Evolutionary conservation across 176 grass and related monocot genomes (phyloP), one percentile per base, ranked within the genome.

Genomic region (Cenchrus purpureus): DNA sequence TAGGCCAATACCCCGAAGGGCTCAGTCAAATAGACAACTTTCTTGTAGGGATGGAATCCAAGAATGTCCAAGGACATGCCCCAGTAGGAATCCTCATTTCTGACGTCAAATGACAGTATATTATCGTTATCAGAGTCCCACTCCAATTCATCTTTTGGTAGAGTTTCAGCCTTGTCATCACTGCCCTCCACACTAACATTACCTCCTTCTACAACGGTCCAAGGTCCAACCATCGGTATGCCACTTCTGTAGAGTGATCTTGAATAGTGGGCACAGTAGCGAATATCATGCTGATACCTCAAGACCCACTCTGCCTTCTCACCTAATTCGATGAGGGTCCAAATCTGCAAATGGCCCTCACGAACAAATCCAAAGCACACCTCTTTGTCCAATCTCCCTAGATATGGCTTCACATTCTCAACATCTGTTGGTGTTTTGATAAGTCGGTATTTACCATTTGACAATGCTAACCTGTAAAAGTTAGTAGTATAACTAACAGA

Each of bases 71-170:
- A 28, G n/a, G 1, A 7, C 3, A 40, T 40, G 4, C 1, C 0
- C 8, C 1, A 0, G 11, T 20, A 0, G 13, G 43, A 8, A 0
- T 43, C 49, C 7, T 29, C 7, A 11, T 12, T 46, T 29, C n/a
- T 48, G 66, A 14, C 14, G 19, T 76, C 17, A 66, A 29, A 1
- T 28, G 60, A 19, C 44, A 76, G 12, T 7, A 66, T 54, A 66
- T 76, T 60, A 67, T 75, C 82, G 29, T 66, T 55, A 5, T 76
- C 72, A 17, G 82, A 84, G 20, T 84, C 61, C 71, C 82, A 84
- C 20, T 76, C 71, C 8, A 19, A 66, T 2, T 17, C 17, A 8
- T 29, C 13, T 63, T 51, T 11, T 10, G 49, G 2, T 51, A 12
- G 0, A 40, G 9, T 22, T 16, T 68, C 17, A n/a, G 9, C 1